Conservation (phyloP, 1,139 yeast species). For the Geotrichum histeridarum region DNA sequence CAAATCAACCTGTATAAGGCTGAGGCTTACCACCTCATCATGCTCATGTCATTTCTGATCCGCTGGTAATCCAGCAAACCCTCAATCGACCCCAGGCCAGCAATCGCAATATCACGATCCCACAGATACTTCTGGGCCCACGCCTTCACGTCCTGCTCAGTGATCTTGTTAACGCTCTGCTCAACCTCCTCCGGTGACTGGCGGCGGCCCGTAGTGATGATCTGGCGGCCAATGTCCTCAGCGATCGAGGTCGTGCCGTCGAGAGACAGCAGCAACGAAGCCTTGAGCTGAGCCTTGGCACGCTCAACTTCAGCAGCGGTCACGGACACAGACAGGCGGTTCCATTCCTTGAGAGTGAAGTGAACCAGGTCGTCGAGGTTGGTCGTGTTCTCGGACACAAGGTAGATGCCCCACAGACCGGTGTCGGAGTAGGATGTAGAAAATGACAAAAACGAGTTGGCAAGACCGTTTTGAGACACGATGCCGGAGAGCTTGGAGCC, state of each 20-base stretch:
- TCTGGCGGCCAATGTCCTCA: slow-evolving; percentile 95
- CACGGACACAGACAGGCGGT: slow-evolving; percentile 73
- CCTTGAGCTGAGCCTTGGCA: slow-evolving; percentile 91
- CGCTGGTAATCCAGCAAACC: slow-evolving; percentile 57
- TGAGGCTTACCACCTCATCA: not conserved
- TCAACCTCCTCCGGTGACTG: slow-evolving; percentile 90
- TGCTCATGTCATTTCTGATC: slow-evolving; percentile 44
- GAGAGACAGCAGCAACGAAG: slow-evolving; percentile 77
- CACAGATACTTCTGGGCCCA: slow-evolving; percentile 86
- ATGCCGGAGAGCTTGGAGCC: slow-evolving; percentile 82
- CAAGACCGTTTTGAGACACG: slow-evolving; percentile 69
- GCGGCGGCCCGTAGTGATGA: slow-evolving; percentile 89
- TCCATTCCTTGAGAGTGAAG: slow-evolving; percentile 84
- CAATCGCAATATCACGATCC: slow-evolving; percentile 78
- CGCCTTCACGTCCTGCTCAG: slow-evolving; percentile 69
- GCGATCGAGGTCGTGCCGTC: slow-evolving; percentile 97
- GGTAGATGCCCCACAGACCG: slow-evolving; percentile 94
- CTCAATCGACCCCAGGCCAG: slow-evolving; percentile 79
- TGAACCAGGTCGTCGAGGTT: slow-evolving; percentile 63
- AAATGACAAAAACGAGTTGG: slow-evolving; percentile 93
- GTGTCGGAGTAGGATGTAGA: slow-evolving; percentile 96
- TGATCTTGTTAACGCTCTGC: slow-evolving; percentile 71
- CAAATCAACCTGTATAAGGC: too few relatives aligned
- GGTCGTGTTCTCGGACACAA: slow-evolving; percentile 71
- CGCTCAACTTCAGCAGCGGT: slow-evolving; percentile 85